Conservation (phyloP, 805 yeast genomes). For the Schwanniomyces yamadae region DNA sequence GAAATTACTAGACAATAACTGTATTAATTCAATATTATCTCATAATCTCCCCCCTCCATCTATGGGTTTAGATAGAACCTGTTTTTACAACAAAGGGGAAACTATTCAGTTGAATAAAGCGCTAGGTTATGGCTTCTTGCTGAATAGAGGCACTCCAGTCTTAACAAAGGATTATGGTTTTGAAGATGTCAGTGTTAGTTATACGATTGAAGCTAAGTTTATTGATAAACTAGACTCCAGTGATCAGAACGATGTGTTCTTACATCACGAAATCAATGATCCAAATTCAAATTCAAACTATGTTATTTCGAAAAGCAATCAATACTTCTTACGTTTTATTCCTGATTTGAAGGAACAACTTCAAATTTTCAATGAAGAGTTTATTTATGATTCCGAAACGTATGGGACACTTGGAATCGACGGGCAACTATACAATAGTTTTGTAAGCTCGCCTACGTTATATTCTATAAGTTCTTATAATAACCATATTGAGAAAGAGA, state of each 20-base stretch:
- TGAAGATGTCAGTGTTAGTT: constrained; percentile 47
- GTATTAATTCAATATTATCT: constrained; percentile 42
- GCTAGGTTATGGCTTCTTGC: constrained; percentile 56
- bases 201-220: constrained; percentile 54
- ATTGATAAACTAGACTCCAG: constrained; percentile 44
- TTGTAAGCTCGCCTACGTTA: constrained; percentile 32
- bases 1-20: constrained; percentile 50
- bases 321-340: constrained; percentile 38
- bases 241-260: constrained; percentile 26
- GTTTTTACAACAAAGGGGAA: constrained; percentile 35
- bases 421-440: constrained; percentile 29
- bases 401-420: constrained; percentile 33
- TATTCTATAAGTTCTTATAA: constrained; percentile 26
- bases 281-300: constrained; percentile 31
- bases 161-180: constrained; percentile 46
- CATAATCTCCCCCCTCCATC: constrained; percentile 46
- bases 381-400: constrained; percentile 26
- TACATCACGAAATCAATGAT: constrained; percentile 38
- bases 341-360: constrained; percentile 36
- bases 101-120: constrained; percentile 35
- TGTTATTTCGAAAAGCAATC: constrained; percentile 34
- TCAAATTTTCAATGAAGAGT: constrained; percentile 22
- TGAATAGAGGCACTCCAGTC: constrained; percentile 53
- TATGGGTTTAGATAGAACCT: constrained; percentile 38
- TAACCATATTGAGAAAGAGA: constrained; percentile 35